Percentiles rank a stretch among this genome's conserved stretches.
Conservation (phyloP, 208 protist species). For the Leishmania turanica region DNA sequence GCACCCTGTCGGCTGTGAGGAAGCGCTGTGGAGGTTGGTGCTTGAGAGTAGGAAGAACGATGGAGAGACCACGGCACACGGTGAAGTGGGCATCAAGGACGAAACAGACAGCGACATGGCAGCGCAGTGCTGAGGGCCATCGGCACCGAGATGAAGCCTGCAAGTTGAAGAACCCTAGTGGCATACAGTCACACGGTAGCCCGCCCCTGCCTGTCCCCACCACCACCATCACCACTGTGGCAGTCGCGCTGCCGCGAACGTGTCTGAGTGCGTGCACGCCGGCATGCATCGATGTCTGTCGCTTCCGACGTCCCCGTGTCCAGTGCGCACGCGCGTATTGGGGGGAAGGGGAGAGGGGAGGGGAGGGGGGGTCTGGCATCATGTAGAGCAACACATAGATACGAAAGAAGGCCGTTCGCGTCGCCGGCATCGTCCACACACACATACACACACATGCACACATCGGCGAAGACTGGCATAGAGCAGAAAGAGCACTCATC, state of each 20-base stretch:
- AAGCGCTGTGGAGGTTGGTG: not conserved
- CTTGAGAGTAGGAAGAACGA: not conserved
- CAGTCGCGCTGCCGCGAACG: not conserved
- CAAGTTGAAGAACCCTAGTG: not conserved
- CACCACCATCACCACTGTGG: not conserved
- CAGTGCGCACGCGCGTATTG: not conserved
- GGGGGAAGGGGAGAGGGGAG: not conserved
- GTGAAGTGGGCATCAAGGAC: too few species aligned
- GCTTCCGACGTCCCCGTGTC: too few species aligned
- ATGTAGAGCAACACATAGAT: not conserved
- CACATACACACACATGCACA: not conserved
- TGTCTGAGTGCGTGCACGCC: not conserved
- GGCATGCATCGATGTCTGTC: too few species aligned
- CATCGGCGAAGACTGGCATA: not conserved
- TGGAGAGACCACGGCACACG: too few species aligned
- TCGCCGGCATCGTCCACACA: not conserved
- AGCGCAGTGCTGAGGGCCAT: not conserved
- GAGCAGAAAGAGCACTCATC: not conserved
- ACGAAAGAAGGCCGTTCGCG: too few species aligned
- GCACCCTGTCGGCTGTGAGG: not conserved
- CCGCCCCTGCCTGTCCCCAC: not conserved
- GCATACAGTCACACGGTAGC: not conserved
- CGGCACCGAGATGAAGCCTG: not conserved
- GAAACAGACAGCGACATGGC: not conserved
- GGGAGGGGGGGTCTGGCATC: not conserved